Conservation (phyloP, 2,329 filamentous ascomycete species). For the Aspergillus sojae region DNA sequence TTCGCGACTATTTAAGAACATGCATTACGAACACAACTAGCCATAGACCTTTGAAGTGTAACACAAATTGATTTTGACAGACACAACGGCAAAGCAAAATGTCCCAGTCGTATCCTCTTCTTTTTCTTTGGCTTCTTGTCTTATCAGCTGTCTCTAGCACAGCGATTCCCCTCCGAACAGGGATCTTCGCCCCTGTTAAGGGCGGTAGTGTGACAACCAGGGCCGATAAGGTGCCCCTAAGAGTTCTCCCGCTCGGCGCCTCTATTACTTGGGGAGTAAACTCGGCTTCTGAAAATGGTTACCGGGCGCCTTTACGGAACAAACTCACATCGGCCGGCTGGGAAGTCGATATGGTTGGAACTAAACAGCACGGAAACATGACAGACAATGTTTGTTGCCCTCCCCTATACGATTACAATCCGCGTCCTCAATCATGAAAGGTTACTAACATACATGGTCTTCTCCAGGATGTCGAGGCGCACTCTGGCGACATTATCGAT, state of each 20-base stretch:
- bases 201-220: not conserved
- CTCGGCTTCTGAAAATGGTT: conserved; percentile 41
- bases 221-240: not conserved
- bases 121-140: not conserved
- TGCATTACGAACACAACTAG: not conserved
- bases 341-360: conserved; percentile 34
- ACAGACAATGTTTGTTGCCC: conserved; percentile 24
- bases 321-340: conserved; percentile 32
- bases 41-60: not conserved
- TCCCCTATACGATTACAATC: not conserved
- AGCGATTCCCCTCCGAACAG: not conserved
- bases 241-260: conserved; percentile 35
- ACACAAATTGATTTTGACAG: not conserved
- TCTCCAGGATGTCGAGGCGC: conserved; percentile 29
- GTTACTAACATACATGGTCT: not conserved
- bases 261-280: conserved; percentile 42
- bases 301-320: conserved; percentile 41
- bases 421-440: not conserved
- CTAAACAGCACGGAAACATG: conserved; percentile 27
- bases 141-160: not conserved
- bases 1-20: not conserved
- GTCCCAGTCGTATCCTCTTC: not conserved
- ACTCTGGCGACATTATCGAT: conserved; percentile 27
- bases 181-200: not conserved
- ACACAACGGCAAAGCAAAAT: not conserved